phyloP scores from a whole-genome alignment of 495 filamentous ascomycete genomes.

The Lasiosphaeria miniovina region DNA sequence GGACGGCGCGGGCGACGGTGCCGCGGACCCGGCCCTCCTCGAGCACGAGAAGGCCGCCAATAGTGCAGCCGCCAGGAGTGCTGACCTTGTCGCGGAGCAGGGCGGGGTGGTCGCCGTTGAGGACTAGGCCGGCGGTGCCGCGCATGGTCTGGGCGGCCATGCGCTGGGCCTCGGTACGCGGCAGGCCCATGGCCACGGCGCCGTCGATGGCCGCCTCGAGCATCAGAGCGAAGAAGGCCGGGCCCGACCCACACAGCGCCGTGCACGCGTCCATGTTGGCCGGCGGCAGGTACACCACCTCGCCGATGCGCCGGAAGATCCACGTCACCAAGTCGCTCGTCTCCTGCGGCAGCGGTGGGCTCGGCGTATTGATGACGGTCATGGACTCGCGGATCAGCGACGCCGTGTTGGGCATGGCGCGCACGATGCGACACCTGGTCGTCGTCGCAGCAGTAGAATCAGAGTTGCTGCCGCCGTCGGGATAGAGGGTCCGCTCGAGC shows the following conservation, averaged over 20 bases:
- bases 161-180: slow-evolving; percentile 67
- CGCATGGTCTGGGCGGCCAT: slow-evolving; percentile 80
- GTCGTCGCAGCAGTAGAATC: slow-evolving; percentile 24
- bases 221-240: slow-evolving; percentile 75
- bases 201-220: slow-evolving; percentile 76
- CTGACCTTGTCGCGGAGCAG: slow-evolving; percentile 72
- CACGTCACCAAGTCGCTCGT: slow-evolving; percentile 61
- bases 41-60: slow-evolving; percentile 69
- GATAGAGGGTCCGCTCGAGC: slow-evolving; percentile 58
- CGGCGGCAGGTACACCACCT: slow-evolving; percentile 61
- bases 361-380: slow-evolving; percentile 69
- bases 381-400: slow-evolving; percentile 70
- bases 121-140: slow-evolving; percentile 68
- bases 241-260: slow-evolving; percentile 72
- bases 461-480: slow-evolving; percentile 23
- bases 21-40: slow-evolving; percentile 74
- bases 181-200: slow-evolving; percentile 76
- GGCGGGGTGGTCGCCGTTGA: slow-evolving; percentile 73
- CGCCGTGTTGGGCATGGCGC: slow-evolving; percentile 78
- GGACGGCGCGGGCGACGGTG: slow-evolving; percentile 66
- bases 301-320: slow-evolving; percentile 73
- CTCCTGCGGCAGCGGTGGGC: slow-evolving; percentile 52
- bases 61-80: slow-evolving; percentile 79
- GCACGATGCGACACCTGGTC: slow-evolving; percentile 56
- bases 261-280: slow-evolving; percentile 71